phyloP scores from a whole-genome alignment of 768 basidiomycete genomes.

The Psilocybe sp. region DNA sequence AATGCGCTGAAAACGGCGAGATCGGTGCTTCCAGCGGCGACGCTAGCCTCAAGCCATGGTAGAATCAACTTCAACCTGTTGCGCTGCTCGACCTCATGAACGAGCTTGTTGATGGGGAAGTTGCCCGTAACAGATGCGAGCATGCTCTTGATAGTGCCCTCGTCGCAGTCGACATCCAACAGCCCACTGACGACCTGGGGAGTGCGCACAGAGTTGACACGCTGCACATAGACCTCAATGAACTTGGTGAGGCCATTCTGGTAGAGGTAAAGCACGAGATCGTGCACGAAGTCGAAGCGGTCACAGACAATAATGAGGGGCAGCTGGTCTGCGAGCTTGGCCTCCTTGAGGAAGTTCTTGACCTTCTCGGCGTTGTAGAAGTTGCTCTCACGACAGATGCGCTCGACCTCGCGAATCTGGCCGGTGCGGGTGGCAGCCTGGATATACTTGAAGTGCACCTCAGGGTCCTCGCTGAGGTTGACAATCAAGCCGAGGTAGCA shows the following conservation, averaged over 20 bases:
- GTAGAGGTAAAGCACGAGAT: constrained; percentile 96
- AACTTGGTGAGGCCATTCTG: constrained; percentile 96
- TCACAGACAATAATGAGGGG: constrained; percentile 99
- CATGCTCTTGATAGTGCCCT: constrained; percentile 91
- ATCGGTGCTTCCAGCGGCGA: constrained; percentile 93
- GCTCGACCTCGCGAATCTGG: constrained; percentile 98
- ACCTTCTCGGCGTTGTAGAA: constrained; percentile 99
- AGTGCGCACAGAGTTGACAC: constrained; percentile 94
- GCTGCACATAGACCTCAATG: constrained; percentile 99
- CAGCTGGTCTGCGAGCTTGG: constrained; percentile 92
- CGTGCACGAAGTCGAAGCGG: constrained; percentile 99
- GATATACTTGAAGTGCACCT: constrained; percentile 99
- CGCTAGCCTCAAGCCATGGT: constrained; percentile 94
- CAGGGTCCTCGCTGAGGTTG: constrained; percentile 92
- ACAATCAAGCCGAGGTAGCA: constrained; percentile 98
- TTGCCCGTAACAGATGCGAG: constrained; percentile 92
- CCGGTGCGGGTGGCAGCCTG: constrained; percentile 98
- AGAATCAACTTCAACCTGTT: constrained; percentile 96
- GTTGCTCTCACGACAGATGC: constrained; percentile 97
- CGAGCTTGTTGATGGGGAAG: constrained; percentile 97
- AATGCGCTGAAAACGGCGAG: constrained; percentile 93
- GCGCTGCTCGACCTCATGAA: constrained; percentile 93
- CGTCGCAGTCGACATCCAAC: constrained; percentile 97
- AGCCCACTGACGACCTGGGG: constrained; percentile 97
- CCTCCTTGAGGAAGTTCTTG: constrained; percentile 99